phyloP scores from a whole-genome alignment of 306 rosid genomes.

The Castanospermum australe region DNA sequence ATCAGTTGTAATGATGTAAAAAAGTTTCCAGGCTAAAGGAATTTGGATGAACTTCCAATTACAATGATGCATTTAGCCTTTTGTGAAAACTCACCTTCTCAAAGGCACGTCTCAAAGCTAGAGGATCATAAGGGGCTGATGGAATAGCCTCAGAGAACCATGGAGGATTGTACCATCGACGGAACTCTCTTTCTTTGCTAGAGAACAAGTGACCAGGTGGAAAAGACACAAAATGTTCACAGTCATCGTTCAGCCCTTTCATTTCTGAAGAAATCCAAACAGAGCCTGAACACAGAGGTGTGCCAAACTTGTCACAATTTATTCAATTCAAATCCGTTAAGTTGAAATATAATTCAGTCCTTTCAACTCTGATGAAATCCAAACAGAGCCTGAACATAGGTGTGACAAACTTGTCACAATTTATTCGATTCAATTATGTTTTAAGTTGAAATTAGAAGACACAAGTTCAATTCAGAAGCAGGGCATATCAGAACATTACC shows the following conservation, averaged over 20 bases:
- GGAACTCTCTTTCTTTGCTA: constrained; percentile 66
- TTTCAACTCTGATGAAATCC: constrained; percentile 71
- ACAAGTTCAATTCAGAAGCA: background rate
- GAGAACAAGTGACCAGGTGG: constrained; percentile 88
- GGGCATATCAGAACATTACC: constrained; percentile 32
- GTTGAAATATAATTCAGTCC: constrained; percentile 34
- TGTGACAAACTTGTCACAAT: background rate
- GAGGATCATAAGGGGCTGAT: constrained; percentile 77
- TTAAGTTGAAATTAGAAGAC: background rate
- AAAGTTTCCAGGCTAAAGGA: background rate
- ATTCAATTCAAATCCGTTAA: background rate
- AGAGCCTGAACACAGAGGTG: constrained; percentile 44
- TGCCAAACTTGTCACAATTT: background rate
- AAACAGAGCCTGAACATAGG: constrained; percentile 64
- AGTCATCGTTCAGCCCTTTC: constrained; percentile 72
- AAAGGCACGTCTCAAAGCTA: constrained; percentile 64
- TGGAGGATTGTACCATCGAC: constrained; percentile 78
- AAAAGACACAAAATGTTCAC: constrained; percentile 72
- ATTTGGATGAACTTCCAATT: background rate
- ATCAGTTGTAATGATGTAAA: background rate
- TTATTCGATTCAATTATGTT: background rate
- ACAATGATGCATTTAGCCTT: background rate
- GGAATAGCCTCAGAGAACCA: constrained; percentile 90
- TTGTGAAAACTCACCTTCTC: constrained; percentile 49
- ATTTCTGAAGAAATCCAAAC: constrained; percentile 75